Percentiles rank a stretch among this genome's conserved stretches.
Evolutionary conservation across 495 filamentous ascomycete genomes (phyloP).

Genomic region (Cetradonia linearis): DNA sequence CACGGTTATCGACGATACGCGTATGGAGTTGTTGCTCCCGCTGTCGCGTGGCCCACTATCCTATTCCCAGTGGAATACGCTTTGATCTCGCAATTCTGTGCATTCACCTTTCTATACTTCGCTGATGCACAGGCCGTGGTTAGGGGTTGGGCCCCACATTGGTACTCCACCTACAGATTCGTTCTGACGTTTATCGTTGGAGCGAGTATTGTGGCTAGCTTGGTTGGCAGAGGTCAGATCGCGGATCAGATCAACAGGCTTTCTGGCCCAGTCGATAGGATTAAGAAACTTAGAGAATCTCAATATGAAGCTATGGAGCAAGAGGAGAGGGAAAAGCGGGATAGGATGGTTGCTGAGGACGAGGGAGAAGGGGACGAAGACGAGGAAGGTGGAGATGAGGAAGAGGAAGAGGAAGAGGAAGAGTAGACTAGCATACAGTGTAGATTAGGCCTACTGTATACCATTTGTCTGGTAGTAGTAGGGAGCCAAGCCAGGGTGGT

Average conservation of each 20-base stretch:
- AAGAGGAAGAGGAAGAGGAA: conserved; percentile 15
- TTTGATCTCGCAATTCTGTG: conserved; percentile 78
- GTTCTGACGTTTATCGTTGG: conserved; percentile 92
- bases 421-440: neutral
- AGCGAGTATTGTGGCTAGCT: conserved; percentile 68
- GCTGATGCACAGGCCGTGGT: conserved; percentile 66
- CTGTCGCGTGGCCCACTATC: conserved; percentile 87
- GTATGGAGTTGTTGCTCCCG: conserved; percentile 71
- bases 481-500: no score
- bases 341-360: conserved; percentile 36
- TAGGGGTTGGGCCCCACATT: conserved; percentile 74
- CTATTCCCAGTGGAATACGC: conserved; percentile 81
- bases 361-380: conserved; percentile 29
- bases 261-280: conserved; percentile 47
- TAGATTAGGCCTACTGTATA: neutral
- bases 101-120: conserved; percentile 85
- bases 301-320: conserved; percentile 47
- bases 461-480: neutral
- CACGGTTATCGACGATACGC: conserved; percentile 69
- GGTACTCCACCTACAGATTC: conserved; percentile 93
- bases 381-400: conserved; percentile 32
- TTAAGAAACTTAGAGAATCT: conserved; percentile 50
- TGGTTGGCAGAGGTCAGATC: conserved; percentile 82
- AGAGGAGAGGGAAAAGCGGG: conserved; percentile 47
- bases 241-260: conserved; percentile 42